Evolutionary conservation across 2,329 filamentous ascomycete genomes (phyloP), one percentile per base, ranked within the genome.

Genomic region (Exophiala bonariae): DNA sequence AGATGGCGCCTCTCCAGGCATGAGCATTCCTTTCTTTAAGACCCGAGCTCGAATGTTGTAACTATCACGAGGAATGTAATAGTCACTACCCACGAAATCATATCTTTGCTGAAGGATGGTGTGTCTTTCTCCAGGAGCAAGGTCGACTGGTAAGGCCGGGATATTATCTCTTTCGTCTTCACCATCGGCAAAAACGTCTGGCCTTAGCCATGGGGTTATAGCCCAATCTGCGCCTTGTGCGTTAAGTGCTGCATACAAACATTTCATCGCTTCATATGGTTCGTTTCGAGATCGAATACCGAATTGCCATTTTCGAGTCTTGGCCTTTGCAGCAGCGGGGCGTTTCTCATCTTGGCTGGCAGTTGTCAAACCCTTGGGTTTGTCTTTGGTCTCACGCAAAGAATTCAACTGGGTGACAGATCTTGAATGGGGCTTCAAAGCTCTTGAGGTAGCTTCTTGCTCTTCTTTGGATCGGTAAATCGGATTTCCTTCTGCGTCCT

Each of bases 31-130:
- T 56, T 89, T 81, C 58, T 93, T 95, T 54, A 85, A 79, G 78
- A 95, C 93, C 39, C 92, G 86, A 19, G 93, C 89, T 53, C 87
- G 85, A 63, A 97, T 95, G 54, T 95, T 88, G 91, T 91, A 97
- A 9, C 91, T 89, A 61, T 97, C 92, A 48, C 89, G 89, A 0
- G 91, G 90, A n/a, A 97, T 79, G 56, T 82, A 84, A 67, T 96
- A 96, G 51, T 86, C 81, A 58, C 77, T 61, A 14, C 66, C 66
- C 3, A 74, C 53, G 32, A 71, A 66, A 6, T 69, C 65, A 43
- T 73, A 74, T 56, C 70, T 71, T 47, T 56, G 64, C 58, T 75
- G 71, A 19, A 74, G 54, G 9, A 69, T 63, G 19, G 54, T 59
- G 18, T 69, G 62, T 13, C 50, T 52, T 47, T 60, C 48, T 3